phyloP scores from a whole-genome alignment of 495 filamentous ascomycete genomes.

The Trichocladium uniseriatum region DNA sequence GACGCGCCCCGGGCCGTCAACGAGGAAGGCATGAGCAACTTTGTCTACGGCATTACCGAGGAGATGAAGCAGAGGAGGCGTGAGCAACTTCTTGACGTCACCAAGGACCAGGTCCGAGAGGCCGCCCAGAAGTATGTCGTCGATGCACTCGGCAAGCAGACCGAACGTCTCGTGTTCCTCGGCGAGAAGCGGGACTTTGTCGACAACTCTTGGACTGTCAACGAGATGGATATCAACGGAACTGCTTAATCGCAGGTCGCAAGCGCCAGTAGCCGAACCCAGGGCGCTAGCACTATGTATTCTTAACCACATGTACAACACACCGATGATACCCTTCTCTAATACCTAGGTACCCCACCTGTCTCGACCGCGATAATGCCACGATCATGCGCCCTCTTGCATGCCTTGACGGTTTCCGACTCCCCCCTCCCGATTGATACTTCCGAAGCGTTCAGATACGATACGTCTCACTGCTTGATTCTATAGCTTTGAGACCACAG shows the following conservation, averaged over 20 bases:
- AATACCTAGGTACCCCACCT: conserved; percentile 9
- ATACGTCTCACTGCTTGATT: conserved; percentile 41
- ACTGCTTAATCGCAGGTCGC: conserved; percentile 15
- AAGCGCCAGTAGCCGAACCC: not conserved
- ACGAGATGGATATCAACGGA: conserved; percentile 43
- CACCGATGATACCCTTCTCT: conserved; percentile 38
- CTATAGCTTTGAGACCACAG: conserved; percentile 42
- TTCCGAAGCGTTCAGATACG: conserved; percentile 38
- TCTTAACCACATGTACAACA: conserved; percentile 28
- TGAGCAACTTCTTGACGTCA: conserved; percentile 82
- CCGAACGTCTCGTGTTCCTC: conserved; percentile 58
- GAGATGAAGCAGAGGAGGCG: conserved; percentile 84
- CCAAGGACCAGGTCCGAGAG: conserved; percentile 64
- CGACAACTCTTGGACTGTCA: conserved; percentile 42
- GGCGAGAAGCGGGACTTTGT: conserved; percentile 80
- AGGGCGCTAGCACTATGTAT: conserved; percentile 10
- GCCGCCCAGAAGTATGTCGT: conserved; percentile 78
- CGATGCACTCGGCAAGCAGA: conserved; percentile 46
- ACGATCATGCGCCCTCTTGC: not conserved
- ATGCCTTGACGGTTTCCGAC: not conserved
- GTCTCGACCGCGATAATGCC: not conserved
- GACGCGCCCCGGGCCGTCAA: conserved; percentile 86
- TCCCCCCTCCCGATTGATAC: not conserved
- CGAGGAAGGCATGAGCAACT: conserved; percentile 75
- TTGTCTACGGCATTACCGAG: conserved; percentile 74